Evolutionary conservation across 768 basidiomycete genomes (phyloP), one percentile per base, ranked within the genome.

Genomic region (Termitomyces sp.): DNA sequence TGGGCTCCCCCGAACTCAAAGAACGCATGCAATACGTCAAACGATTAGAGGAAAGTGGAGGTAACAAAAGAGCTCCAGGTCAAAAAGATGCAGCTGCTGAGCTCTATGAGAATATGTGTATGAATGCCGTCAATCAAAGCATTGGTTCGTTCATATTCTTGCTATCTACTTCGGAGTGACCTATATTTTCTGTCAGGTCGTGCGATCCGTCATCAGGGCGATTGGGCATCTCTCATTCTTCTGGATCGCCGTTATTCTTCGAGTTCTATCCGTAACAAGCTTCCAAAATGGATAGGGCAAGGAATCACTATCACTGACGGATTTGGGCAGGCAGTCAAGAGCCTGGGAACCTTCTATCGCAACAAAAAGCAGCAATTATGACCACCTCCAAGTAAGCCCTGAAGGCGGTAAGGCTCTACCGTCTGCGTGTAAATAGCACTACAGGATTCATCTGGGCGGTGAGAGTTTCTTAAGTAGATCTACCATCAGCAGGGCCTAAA

Each of bases 51-150:
- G 71, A 73, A 58, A 78, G 70, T 65, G 60, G 68, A 52, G 76
- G 71, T 2, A 58, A 65, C 28, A 68, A 62, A 26, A 60, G 64
- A 43, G 65, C 58, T 9, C 51, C 64, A 0, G 77, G 79, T 10
- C 66, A 74, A 54, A 83, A 80, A 54, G 84, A 90, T 59, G 87
- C 90, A 5, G 88, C 82, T 5, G 77, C 83, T 21, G 93, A 93
- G 70, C 73, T 96, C 52, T 98, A 94, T 67, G 89, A 90, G 74
- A 92, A 91, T 63, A 81, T 91, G 80, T 91, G 90, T 63, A 91
- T 90, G 87, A 88, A 87, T 60, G 90, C 94, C 0, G 94, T 99
- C 51, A 99, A 99, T 70, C 96, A 99, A 68, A 93, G 90, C 54
- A 97, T 99, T 58, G 96, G 95, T 91, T 47, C 54, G 85, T 68